A percentile compares a stretch with the other conserved stretches of the same genome.
Evolutionary conservation across 139 green algal species (phyloP).

Genomic region (Chlorella sp.): DNA sequence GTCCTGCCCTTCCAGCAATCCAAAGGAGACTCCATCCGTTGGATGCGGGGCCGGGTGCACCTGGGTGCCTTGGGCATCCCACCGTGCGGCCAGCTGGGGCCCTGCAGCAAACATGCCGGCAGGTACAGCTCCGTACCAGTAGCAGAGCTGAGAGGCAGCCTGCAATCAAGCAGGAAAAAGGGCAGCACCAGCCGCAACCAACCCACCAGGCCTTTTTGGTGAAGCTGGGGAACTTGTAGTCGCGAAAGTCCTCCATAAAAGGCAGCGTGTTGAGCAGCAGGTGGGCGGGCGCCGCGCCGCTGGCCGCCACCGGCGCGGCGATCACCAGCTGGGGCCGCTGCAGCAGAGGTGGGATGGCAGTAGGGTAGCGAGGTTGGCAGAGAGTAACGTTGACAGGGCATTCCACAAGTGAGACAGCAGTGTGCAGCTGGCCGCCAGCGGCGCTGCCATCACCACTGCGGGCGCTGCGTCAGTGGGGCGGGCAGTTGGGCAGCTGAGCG

Average conservation of each 20-base stretch:
- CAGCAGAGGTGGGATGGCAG: not conserved
- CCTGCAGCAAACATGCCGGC: too few species aligned
- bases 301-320: not conserved
- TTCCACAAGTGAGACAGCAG: too few species aligned
- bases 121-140: too few species aligned
- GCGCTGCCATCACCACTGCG: not conserved
- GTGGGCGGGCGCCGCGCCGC: not conserved
- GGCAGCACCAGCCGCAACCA: not conserved
- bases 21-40: too few species aligned
- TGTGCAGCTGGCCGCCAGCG: not conserved
- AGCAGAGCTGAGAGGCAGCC: not conserved
- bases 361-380: not conserved
- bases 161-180: not conserved
- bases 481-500: too few species aligned
- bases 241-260: slow-evolving; percentile 28
- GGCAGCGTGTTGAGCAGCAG: slow-evolving; percentile 41
- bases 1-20: too few species aligned
- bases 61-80: too few species aligned
- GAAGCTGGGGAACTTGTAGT: slow-evolving; percentile 27
- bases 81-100: too few species aligned
- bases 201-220: not conserved
- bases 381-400: too few species aligned
- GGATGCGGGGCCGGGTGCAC: too few species aligned
- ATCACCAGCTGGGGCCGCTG: not conserved
- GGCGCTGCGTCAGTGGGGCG: too few species aligned